These are phyloP conservation scores for Leucocoprinus sp. DNA, from an alignment of 768 basidiomycete genomes.

Conservation along the genomic window DNA sequence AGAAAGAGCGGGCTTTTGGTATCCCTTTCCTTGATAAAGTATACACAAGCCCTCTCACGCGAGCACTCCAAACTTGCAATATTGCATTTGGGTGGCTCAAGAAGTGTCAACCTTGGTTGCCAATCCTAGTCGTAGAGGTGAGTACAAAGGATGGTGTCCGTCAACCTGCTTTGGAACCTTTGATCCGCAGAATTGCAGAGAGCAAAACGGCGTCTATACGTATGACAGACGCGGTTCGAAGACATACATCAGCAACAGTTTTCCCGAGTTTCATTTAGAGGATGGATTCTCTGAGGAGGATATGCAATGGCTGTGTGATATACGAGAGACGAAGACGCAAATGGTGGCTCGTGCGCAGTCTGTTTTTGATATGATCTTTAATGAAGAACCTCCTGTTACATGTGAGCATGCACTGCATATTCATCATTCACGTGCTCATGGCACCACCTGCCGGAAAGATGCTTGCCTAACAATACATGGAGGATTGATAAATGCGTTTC, in stretches of 20 bases:
- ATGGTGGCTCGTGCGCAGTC: conserved; percentile 37
- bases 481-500: conserved; percentile 50
- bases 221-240: conserved; percentile 55
- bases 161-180: background rate
- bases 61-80: conserved; percentile 50
- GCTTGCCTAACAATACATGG: conserved; percentile 63
- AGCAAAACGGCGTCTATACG: conserved; percentile 60
- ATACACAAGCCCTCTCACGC: conserved; percentile 57
- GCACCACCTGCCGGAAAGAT: conserved; percentile 27
- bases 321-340: conserved; percentile 44
- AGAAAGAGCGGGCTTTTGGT: conserved; percentile 29
- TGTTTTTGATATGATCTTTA: conserved; percentile 52
- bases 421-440: background rate
- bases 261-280: conserved; percentile 49
- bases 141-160: background rate
- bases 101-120: conserved; percentile 17
- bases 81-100: conserved; percentile 40
- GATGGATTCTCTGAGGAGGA: conserved; percentile 55
- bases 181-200: conserved; percentile 49
- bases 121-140: conserved; percentile 50
- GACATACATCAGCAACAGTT: conserved; percentile 38
- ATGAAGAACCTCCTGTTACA: conserved; percentile 27
- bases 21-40: conserved; percentile 47
- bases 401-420: conserved; percentile 36
- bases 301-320: conserved; percentile 44